Evolutionary conservation across 2,329 filamentous ascomycete genomes (phyloP), one percentile per base, ranked within the genome.

Genomic region (Fusarium armeniacum): DNA sequence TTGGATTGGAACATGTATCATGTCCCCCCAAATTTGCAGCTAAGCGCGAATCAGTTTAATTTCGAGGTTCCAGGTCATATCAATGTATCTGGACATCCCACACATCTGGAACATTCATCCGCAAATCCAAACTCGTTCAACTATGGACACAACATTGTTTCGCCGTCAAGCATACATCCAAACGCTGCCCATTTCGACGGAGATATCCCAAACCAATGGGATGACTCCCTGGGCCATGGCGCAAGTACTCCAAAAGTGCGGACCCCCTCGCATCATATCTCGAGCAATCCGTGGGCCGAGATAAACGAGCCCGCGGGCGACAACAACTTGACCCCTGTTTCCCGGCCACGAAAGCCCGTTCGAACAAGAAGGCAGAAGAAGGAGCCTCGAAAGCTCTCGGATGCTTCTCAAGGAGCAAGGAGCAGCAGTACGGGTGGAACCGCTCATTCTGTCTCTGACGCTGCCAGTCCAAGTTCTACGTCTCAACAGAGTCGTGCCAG

Each of bases 401-500:
- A 71, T 26, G 52, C 50, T 47, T 71, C 68, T 38, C 68, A 66
- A 8, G 68, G 64, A 35, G 54, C 32, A 24, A 61, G 40, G 30
- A 71, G 68, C 16, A 70, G 40, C 20, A 73, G 70, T 9, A 65
- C 68, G 36, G 64, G 67, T 24, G 67, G 67, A 18, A 64, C 56
- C n/a, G 49, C 53, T 38, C 50, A 57, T 58, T 71, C 69, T 13
- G 54, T 71, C 51, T 71, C 73, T 10, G 72, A 74, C 20, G 63
- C 72, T 47, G 62, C 72, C 20, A 75, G 73, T 43, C 70, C 73
- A 11, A 72, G 73, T 43, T 68, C 73, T 32, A 22, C 56, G 3
- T 74, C 71, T 13, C 73, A 75, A 45, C 61, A 75, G 22, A 75
- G 73, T 53, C 73, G 66, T 3, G 70, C 62, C 15, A 75, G 73